phyloP scores from a whole-genome alignment of 2,329 filamentous ascomycete species.

The Microsporum audouinii region DNA sequence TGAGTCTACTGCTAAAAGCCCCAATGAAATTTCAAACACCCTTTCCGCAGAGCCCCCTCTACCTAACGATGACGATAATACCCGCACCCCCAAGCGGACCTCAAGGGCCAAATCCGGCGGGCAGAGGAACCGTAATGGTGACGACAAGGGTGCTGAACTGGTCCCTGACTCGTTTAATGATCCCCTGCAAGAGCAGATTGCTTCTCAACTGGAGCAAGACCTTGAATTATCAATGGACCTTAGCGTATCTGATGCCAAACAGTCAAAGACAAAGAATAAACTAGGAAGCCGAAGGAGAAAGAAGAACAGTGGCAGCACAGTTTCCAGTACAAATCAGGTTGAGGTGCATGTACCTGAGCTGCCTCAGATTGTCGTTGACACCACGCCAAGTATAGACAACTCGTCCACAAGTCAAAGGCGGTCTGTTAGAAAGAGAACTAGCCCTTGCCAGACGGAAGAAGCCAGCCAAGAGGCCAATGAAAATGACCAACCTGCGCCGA shows the following conservation, averaged over 20 bases:
- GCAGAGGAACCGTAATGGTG: neutral
- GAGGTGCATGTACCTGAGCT: neutral
- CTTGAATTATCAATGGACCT: constrained; percentile 30
- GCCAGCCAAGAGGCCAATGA: neutral
- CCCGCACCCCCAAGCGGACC: neutral
- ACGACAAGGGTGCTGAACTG: neutral
- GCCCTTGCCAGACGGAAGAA: neutral
- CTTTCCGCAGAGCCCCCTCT: neutral
- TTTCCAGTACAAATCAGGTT: neutral
- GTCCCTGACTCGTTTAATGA: constrained; percentile 29
- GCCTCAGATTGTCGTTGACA: neutral
- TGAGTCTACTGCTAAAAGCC: neutral
- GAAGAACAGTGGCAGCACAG: neutral
- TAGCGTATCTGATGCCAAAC: constrained; percentile 8
- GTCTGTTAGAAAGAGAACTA: neutral
- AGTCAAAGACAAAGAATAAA: constrained; percentile 5
- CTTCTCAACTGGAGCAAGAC: constrained; percentile 37
- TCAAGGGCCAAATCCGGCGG: neutral
- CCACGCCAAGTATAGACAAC: neutral
- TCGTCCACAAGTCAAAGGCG: neutral
- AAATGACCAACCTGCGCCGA: neutral
- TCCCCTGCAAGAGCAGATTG: constrained; percentile 34
- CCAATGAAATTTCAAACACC: neutral
- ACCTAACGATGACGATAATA: neutral
- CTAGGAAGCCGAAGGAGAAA: constrained; percentile 24